Evolutionary conservation across 805 yeast species (phyloP).

Genomic region (Lachancea sp.): DNA sequence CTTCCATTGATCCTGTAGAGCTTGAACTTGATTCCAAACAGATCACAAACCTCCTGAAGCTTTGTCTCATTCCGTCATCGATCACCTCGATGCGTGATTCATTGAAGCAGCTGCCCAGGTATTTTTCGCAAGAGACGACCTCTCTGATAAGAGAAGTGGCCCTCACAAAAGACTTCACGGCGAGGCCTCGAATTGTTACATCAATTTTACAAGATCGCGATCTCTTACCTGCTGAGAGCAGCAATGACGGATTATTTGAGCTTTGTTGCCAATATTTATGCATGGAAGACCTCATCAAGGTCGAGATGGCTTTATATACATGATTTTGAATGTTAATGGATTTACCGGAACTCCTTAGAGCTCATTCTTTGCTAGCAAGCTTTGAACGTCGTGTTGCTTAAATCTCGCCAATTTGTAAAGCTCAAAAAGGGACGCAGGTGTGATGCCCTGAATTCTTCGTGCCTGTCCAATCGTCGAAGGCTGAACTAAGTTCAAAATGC

Average conservation of each 20-base stretch:
- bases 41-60: neutral
- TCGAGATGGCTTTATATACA: slow-evolving; percentile 20
- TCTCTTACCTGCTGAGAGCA: slow-evolving; percentile 10
- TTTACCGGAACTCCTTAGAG: neutral
- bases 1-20: neutral
- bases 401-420: slow-evolving; percentile 48
- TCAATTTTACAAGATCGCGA: slow-evolving; percentile 13
- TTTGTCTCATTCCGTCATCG: neutral
- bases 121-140: neutral
- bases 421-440: slow-evolving; percentile 87
- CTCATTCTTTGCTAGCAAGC: neutral
- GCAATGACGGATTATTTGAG: slow-evolving; percentile 22
- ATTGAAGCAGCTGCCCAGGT: neutral
- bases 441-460: slow-evolving; percentile 86
- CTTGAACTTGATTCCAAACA: neutral
- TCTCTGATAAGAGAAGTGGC: neutral
- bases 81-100: neutral
- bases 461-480: slow-evolving; percentile 96
- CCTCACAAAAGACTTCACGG: neutral
- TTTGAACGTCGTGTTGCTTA: slow-evolving; percentile 19
- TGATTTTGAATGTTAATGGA: neutral
- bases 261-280: slow-evolving; percentile 23
- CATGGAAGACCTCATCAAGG: slow-evolving; percentile 20
- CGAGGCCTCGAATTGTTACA: slow-evolving; percentile 14
- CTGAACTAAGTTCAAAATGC: slow-evolving; percentile 60